phyloP scores from a whole-genome alignment of 2,329 filamentous ascomycete genomes.

The Pseudogymnoascus verrucosus region DNA sequence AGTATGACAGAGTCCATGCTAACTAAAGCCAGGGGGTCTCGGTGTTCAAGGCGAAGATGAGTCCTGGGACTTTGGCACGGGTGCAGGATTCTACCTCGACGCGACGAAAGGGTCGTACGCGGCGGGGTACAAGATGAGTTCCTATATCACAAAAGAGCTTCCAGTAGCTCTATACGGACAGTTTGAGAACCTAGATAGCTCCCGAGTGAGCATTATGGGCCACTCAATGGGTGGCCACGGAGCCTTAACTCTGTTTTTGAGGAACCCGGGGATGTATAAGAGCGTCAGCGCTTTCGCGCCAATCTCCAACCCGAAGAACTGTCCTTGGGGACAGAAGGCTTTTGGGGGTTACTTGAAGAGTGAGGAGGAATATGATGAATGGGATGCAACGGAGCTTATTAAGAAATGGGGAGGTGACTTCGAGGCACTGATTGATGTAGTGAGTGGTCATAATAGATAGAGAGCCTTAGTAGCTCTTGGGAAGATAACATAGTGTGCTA shows the following conservation, averaged over 20 bases:
- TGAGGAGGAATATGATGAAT: conserved; percentile 70
- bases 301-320: conserved; percentile 76
- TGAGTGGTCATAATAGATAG: conserved; percentile 35
- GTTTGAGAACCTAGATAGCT: conserved; percentile 64
- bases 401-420: conserved; percentile 64
- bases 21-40: conserved; percentile 51
- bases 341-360: conserved; percentile 80
- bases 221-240: conserved; percentile 98
- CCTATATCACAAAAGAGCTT: conserved; percentile 84
- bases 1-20: background rate
- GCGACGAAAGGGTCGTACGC: conserved; percentile 68
- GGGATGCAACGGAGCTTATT: conserved; percentile 88
- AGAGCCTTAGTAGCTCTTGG: background rate
- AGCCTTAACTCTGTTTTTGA: conserved; percentile 83
- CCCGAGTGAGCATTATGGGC: conserved; percentile 74
- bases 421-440: conserved; percentile 79
- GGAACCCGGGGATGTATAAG: conserved; percentile 83
- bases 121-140: conserved; percentile 86
- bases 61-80: conserved; percentile 81
- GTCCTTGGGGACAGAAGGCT: conserved; percentile 93
- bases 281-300: conserved; percentile 86
- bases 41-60: conserved; percentile 79
- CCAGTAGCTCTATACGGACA: conserved; percentile 64
- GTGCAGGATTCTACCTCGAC: conserved; percentile 92
- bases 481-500: background rate